Evolutionary conservation across 768 basidiomycete genomes (phyloP).

Genomic region (Leucosporidium yakuticum): DNA sequence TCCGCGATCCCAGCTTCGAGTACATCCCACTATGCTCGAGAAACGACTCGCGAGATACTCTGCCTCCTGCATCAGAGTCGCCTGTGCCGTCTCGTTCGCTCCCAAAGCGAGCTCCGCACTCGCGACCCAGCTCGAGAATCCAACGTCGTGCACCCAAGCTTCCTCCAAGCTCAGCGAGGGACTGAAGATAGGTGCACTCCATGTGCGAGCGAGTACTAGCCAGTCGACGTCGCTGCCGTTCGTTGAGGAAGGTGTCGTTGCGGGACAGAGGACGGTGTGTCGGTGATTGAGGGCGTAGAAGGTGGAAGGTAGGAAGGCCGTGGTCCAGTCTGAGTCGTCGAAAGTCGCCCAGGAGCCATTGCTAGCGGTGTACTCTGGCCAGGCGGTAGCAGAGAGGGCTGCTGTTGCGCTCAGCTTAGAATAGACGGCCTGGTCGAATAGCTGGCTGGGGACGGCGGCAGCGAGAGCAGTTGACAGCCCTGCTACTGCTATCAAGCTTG

Average conservation of each 20-base stretch:
- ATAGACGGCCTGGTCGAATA: not conserved
- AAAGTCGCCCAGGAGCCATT: not conserved
- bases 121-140: slow-evolving; percentile 2
- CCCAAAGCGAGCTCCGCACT: not conserved
- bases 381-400: not conserved
- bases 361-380: slow-evolving; percentile 6
- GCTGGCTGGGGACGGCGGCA: not conserved
- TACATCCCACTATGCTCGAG: slow-evolving; percentile 3
- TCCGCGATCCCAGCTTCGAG: slow-evolving; percentile 11
- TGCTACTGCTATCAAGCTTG: no score
- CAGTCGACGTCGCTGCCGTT: not conserved
- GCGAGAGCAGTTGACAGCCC: no score
- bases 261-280: slow-evolving; percentile 1
- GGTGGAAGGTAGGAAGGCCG: not conserved
- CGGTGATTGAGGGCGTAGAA: slow-evolving; percentile 2
- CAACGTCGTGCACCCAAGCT: slow-evolving; percentile 16
- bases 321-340: not conserved
- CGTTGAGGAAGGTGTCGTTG: not conserved
- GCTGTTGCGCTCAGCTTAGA: not conserved
- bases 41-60: not conserved
- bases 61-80: not conserved
- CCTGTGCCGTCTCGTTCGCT: not conserved
- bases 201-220: not conserved
- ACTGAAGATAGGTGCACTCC: not conserved
- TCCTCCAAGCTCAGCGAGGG: not conserved